A percentile compares a stretch with the other conserved stretches of the same genome.
Conservation (phyloP, 257 asterid species). For the Paulownia fortunei region DNA sequence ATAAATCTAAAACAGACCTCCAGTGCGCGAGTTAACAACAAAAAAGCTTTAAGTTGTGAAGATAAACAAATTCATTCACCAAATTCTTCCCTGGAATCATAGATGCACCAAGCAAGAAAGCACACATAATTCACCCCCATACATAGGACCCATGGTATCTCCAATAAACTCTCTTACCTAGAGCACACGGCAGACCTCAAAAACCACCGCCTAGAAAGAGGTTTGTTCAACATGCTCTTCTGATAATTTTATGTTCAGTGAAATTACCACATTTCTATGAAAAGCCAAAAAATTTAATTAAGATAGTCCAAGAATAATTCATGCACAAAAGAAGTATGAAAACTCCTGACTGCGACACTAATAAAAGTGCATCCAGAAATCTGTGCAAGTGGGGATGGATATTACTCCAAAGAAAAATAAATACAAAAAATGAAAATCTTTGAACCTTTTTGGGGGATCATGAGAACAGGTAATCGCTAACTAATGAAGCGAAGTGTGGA, state of each 20-base stretch:
- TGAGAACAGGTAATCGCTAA: constrained; percentile 10
- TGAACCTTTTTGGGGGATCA: constrained; percentile 12
- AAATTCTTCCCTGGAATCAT: not conserved
- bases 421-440: not conserved
- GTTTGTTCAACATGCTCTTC: constrained; percentile 28
- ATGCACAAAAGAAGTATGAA: not conserved
- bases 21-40: not conserved
- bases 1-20: not conserved
- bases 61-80: not conserved
- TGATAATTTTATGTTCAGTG: constrained; percentile 19
- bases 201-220: not conserved
- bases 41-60: not conserved
- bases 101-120: not conserved
- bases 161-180: not conserved
- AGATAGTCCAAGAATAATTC: not conserved
- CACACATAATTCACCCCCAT: not conserved
- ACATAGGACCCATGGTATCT: not conserved
- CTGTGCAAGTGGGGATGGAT: constrained; percentile 2
- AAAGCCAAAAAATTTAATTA: not conserved
- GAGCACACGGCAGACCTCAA: constrained; percentile 12
- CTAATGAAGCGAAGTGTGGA: constrained; percentile 5
- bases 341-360: not conserved
- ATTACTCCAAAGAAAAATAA: not conserved
- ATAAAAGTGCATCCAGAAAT: not conserved
- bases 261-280: constrained; percentile 17